Evolutionary conservation across 257 asterid species (phyloP).

Genomic region (Solanum chiquidenum): DNA sequence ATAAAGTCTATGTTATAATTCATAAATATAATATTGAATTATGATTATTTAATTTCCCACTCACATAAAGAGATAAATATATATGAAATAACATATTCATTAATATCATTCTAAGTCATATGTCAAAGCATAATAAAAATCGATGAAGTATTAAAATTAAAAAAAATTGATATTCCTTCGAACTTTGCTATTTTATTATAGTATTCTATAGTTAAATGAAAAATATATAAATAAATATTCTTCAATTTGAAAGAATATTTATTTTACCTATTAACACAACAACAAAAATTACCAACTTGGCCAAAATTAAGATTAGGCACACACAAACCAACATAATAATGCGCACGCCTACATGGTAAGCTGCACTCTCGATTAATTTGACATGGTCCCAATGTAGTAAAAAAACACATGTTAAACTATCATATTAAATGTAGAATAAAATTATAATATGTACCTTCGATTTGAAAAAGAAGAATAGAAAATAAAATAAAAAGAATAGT

Average conservation of each 20-base stretch:
- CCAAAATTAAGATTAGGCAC: neutral
- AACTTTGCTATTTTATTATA: neutral
- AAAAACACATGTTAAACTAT: too few relatives aligned
- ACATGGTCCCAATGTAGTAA: too few relatives aligned
- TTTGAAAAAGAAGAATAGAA: neutral
- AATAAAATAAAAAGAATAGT: too few relatives aligned
- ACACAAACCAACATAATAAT: neutral
- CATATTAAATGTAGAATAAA: too few relatives aligned
- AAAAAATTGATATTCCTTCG: neutral
- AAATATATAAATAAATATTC: neutral
- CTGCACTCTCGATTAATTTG: neutral
- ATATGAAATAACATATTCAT: too few relatives aligned
- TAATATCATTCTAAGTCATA: too few relatives aligned
- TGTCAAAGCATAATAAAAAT: too few relatives aligned
- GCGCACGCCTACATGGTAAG: neutral
- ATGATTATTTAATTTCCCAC: too few relatives aligned
- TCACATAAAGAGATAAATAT: too few relatives aligned
- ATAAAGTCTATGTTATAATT: too few relatives aligned
- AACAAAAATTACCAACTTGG: neutral
- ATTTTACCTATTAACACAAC: neutral
- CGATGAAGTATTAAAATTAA: too few relatives aligned
- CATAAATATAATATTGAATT: too few relatives aligned
- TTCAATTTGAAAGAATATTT: neutral
- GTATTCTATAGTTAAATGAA: neutral
- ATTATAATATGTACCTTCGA: neutral